Evolutionary conservation across 2,329 filamentous ascomycete species (phyloP).

Genomic region (Boeremia lycopersici): DNA sequence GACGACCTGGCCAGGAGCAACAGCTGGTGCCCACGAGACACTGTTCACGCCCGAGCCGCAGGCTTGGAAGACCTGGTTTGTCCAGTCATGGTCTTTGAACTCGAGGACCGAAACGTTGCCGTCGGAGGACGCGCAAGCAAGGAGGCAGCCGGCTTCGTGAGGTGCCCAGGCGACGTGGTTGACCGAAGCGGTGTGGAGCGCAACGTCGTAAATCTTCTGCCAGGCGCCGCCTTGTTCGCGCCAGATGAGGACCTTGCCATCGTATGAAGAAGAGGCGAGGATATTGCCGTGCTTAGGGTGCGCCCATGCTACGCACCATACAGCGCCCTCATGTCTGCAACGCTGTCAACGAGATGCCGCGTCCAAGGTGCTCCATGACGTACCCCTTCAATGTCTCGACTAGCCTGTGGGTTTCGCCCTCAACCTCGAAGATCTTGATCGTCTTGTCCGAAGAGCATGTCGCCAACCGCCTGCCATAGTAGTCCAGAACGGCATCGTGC

Average conservation of each 20-base stretch:
- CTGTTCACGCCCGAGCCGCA: slow-evolving; percentile 95
- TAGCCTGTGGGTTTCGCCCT: slow-evolving; percentile 87
- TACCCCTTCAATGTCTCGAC: slow-evolving; percentile 95
- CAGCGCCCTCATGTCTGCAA: slow-evolving; percentile 89
- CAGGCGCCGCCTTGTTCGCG: slow-evolving; percentile 71
- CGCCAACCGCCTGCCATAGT: slow-evolving; percentile 93
- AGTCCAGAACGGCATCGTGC: slow-evolving; percentile 98
- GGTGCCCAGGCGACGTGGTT: slow-evolving; percentile 98
- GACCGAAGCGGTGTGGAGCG: slow-evolving; percentile 91
- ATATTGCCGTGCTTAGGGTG: slow-evolving; percentile 99
- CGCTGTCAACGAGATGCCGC: slow-evolving; percentile 20
- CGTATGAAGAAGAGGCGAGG: slow-evolving; percentile 91
- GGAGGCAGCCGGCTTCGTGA: slow-evolving; percentile 90
- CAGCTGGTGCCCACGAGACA: slow-evolving; percentile 91
- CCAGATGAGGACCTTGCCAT: slow-evolving; percentile 99
- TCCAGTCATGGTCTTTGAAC: slow-evolving; percentile 95
- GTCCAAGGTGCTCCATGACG: slow-evolving; percentile 28
- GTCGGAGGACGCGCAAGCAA: slow-evolving; percentile 93
- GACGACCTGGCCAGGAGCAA: slow-evolving; percentile 81
- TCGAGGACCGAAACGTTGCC: slow-evolving; percentile 93
- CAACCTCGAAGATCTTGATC: slow-evolving; percentile 99
- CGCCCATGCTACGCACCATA: slow-evolving; percentile 96
- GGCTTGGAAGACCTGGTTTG: slow-evolving; percentile 85
- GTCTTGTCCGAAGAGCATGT: slow-evolving; percentile 98
- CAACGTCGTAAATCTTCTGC: slow-evolving; percentile 90